phyloP scores from a whole-genome alignment of 768 basidiomycete genomes.

The Cystofilobasidium macerans region DNA sequence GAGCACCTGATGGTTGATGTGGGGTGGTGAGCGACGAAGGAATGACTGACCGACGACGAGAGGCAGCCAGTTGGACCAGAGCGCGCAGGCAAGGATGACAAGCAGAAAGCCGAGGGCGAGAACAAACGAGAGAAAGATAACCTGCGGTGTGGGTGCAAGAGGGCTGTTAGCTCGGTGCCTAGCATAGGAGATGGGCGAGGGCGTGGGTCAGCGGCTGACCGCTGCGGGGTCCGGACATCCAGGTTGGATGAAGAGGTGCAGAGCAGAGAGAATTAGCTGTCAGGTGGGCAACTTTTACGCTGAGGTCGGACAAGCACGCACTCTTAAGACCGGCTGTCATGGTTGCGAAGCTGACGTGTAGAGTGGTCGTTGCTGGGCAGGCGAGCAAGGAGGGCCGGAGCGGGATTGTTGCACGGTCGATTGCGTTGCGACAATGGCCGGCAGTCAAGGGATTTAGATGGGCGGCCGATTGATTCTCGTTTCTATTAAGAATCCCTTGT shows the following conservation, averaged over 20 bases:
- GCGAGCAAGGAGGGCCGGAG: too few species aligned
- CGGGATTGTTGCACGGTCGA: too few species aligned
- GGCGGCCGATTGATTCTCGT: too few species aligned
- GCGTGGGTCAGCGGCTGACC: not conserved
- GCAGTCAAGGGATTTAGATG: too few species aligned
- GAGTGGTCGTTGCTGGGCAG: too few species aligned
- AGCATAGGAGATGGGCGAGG: not conserved
- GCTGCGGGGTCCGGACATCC: conserved; percentile 3
- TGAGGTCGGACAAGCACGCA: conserved; percentile 14
- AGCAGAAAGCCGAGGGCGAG: conserved; percentile 95
- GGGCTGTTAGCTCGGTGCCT: not conserved
- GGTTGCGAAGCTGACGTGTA: too few species aligned
- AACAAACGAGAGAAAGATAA: conserved; percentile 92
- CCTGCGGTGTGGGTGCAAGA: conserved; percentile 33
- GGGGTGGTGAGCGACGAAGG: not conserved
- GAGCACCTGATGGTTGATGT: not conserved
- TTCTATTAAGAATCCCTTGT: too few species aligned
- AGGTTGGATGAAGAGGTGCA: not conserved
- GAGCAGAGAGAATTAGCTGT: not conserved
- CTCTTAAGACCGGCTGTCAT: conserved; percentile 36
- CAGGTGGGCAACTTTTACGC: too few species aligned
- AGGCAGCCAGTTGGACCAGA: conserved; percentile 95
- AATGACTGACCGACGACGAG: conserved; percentile 68
- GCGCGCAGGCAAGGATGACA: conserved; percentile 91
- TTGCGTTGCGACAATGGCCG: too few species aligned